Evolutionary conservation across 2,329 filamentous ascomycete genomes (phyloP), one percentile per base, ranked within the genome.

Genomic region (Pyrenochaeta sp.): DNA sequence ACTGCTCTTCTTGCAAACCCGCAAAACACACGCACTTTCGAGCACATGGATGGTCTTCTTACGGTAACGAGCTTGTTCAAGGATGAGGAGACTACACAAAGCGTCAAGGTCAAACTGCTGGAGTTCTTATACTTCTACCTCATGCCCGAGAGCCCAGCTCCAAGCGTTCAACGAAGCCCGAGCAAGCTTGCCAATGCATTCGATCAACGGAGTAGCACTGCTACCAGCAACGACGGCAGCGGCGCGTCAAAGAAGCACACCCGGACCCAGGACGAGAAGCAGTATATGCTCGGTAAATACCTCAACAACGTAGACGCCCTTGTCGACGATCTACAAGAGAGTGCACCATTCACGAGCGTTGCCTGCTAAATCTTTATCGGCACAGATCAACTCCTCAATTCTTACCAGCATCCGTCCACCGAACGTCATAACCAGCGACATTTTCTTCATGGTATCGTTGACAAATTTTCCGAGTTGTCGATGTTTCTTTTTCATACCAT

Each of bases 71-170:
- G 89, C 7, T 81, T 97, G 35, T 96, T 97, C 82, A 96, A 95
- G 72, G 89, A 88, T 53, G 86, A 90, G 48, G 84, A 86, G 55
- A 96, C 93, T 3, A 85, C 85, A 17, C 85, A 90, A 50, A 89
- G 93, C 61, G 92, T 97, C 55, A 96, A 96, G 76, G 83, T 96
- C 66, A 94, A 96, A 72, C 84, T 96, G n/a, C 87, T 96, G 58
- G 94, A 97, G 72, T 97, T 97, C 68, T 77, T 99, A 37, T 97
- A 97, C 78, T 97, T 97, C 73, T 99, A 97, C 72, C 86, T 99
- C 59, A 96, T 97, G 87, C 92, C 93, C 36, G 94, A 99, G 74
- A 84, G 83, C 0, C 85, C 77, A 1, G 67, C 67, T 19, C 81
- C 30, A 76, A 61, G 70, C 7, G 39, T 60, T 3, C 53, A 63